Conservation (phyloP, 2,329 filamentous ascomycete species). For the Pezicula rhizophila region DNA sequence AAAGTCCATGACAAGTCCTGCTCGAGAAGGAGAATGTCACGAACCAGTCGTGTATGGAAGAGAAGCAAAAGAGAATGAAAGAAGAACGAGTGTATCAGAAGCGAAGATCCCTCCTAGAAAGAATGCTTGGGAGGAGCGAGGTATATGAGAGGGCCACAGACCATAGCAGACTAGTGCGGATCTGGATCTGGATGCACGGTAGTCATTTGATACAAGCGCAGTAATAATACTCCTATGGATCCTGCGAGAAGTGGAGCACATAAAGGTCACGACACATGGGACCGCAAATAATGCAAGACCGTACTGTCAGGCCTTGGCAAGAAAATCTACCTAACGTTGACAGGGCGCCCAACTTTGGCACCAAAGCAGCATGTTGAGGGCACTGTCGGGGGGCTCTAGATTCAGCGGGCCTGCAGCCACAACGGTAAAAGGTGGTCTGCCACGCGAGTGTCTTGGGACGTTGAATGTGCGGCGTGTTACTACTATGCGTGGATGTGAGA, state of each 20-base stretch:
- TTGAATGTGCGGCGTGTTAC: background rate
- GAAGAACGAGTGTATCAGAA: conserved; percentile 14
- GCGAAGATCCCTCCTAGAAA: conserved; percentile 4
- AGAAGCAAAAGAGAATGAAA: conserved; percentile 11
- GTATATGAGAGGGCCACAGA: background rate
- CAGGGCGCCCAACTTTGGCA: background rate
- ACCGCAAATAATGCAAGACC: background rate
- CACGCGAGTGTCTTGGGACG: background rate
- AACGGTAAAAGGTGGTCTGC: conserved; percentile 1
- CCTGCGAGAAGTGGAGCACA: background rate
- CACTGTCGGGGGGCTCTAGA: background rate
- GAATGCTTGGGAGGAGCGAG: background rate
- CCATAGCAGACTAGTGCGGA: background rate
- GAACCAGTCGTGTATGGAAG: conserved; percentile 27
- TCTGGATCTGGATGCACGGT: conserved; percentile 1
- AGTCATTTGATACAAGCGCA: conserved; percentile 1
- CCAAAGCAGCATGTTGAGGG: too few species aligned
- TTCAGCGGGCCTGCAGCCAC: conserved; percentile 2
- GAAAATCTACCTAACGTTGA: too few species aligned
- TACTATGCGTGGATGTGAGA: background rate
- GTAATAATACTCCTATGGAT: background rate
- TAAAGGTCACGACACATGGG: conserved; percentile 1
- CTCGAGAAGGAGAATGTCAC: conserved; percentile 20
- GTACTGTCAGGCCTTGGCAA: background rate
- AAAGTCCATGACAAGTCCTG: conserved; percentile 12